phyloP scores from a whole-genome alignment of 768 basidiomycete species.

The Lactarius indigo region DNA sequence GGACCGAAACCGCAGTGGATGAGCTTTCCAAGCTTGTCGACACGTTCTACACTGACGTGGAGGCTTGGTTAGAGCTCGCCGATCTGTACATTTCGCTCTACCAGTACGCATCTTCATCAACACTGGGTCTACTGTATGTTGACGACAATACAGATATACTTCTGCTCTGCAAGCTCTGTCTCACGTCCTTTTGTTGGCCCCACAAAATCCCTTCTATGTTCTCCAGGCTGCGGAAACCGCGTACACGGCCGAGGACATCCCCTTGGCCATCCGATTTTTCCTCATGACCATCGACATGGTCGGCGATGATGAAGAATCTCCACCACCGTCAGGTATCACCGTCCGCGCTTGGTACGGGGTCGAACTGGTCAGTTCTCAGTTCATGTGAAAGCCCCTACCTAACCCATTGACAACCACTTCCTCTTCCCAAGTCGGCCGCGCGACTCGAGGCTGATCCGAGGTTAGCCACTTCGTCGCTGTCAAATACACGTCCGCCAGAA shows the following conservation, averaged over 20 bases:
- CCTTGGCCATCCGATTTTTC: slow-evolving; percentile 76
- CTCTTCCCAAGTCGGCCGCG: slow-evolving; percentile 8
- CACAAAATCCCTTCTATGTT: slow-evolving; percentile 82
- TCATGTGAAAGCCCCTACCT: no score
- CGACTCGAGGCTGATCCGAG: slow-evolving; percentile 14
- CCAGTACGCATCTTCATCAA: slow-evolving; percentile 48
- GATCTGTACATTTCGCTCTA: slow-evolving; percentile 73
- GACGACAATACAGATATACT: slow-evolving; percentile 52
- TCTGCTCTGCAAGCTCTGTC: slow-evolving; percentile 70
- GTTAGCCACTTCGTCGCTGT: slow-evolving; percentile 12
- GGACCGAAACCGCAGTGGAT: slow-evolving; percentile 61
- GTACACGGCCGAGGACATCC: slow-evolving; percentile 71
- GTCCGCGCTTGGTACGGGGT: slow-evolving; percentile 82
- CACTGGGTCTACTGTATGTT: neutral
- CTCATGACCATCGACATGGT: slow-evolving; percentile 78
- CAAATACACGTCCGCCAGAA: slow-evolving; percentile 14
- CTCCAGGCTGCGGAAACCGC: slow-evolving; percentile 88
- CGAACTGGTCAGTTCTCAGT: slow-evolving; percentile 55
- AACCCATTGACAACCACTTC: neutral
- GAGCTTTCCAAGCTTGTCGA: slow-evolving; percentile 75
- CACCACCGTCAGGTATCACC: slow-evolving; percentile 47
- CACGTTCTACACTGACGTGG: slow-evolving; percentile 83
- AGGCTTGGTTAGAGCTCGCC: slow-evolving; percentile 85
- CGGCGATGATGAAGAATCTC: slow-evolving; percentile 50
- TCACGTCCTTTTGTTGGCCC: slow-evolving; percentile 76